Evolutionary conservation across 1,284 basidiomycete genomes (phyloP).

Genomic region (Singerocomus rubriflavus): DNA sequence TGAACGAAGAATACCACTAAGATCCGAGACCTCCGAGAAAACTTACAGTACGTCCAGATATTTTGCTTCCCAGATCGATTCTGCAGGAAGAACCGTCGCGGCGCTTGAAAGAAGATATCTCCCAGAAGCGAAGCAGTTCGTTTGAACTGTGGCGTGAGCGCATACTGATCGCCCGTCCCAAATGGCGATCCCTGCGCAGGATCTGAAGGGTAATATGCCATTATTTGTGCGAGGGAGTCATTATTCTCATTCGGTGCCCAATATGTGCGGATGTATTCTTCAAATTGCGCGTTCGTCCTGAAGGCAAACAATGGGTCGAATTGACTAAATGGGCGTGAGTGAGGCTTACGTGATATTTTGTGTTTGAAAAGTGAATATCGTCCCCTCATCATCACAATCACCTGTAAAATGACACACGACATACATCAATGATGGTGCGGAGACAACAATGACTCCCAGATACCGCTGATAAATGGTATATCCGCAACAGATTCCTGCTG

Average conservation of each 20-base stretch:
- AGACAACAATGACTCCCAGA: not conserved
- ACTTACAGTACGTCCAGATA: conserved; percentile 47
- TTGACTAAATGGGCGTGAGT: too few relatives aligned
- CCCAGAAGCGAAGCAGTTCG: conserved; percentile 50
- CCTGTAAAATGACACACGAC: too few relatives aligned
- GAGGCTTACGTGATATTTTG: conserved; percentile 34
- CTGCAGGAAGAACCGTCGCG: conserved; percentile 50
- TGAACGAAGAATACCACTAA: not conserved
- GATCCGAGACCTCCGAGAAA: not conserved
- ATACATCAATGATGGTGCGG: not conserved
- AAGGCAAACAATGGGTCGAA: not conserved
- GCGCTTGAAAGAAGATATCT: conserved; percentile 53
- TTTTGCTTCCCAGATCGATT: conserved; percentile 40
- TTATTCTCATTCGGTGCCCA: conserved; percentile 34
- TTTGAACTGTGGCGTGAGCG: conserved; percentile 50
- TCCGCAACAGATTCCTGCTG: conserved; percentile 41
- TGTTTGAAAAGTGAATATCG: conserved; percentile 43
- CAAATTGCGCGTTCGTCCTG: conserved; percentile 38
- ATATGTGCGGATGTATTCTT: conserved; percentile 35
- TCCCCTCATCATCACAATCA: conserved; percentile 52
- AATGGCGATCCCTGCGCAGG: conserved; percentile 50
- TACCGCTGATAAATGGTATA: conserved; percentile 46
- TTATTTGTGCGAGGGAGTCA: conserved; percentile 32
- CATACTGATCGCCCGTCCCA: conserved; percentile 43
- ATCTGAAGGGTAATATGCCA: conserved; percentile 42